Percentiles rank a stretch among this genome's conserved stretches.
phyloP scores from a whole-genome alignment of 805 yeast genomes.

The Nakazawaea ishiwadae region DNA sequence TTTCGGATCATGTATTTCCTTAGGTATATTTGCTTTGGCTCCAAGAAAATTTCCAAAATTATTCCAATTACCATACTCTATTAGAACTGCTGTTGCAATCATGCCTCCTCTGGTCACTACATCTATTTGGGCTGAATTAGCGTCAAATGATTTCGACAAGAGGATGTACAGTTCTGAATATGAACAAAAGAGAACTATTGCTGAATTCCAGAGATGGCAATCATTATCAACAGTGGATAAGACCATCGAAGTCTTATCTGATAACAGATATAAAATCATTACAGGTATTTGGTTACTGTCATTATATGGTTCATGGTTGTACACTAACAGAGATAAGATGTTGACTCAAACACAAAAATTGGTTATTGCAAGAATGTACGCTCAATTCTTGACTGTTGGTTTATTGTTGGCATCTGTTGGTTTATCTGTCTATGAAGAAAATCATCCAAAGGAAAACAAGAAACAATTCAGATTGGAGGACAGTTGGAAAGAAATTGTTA shows the following conservation, averaged over 20 bases:
- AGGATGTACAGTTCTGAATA: conserved; percentile 49
- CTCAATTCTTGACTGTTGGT: conserved; percentile 75
- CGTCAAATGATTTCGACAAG: conserved; percentile 63
- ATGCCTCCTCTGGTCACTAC: conserved; percentile 62
- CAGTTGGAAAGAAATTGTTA: conserved; percentile 45
- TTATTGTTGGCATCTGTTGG: conserved; percentile 67
- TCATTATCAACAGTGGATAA: conserved; percentile 44
- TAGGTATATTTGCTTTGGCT: conserved; percentile 47
- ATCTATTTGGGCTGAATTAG: conserved; percentile 65
- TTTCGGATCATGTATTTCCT: conserved; percentile 54
- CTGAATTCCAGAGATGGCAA: conserved; percentile 49
- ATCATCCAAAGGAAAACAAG: conserved; percentile 34
- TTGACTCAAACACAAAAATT: conserved; percentile 76
- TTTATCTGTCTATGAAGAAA: conserved; percentile 59
- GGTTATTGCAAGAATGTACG: conserved; percentile 88
- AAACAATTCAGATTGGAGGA: conserved; percentile 27
- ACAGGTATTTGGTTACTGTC: conserved; percentile 78
- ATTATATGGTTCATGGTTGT: conserved; percentile 72
- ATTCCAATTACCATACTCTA: conserved; percentile 46
- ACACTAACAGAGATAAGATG: conserved; percentile 67
- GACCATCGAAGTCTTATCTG: conserved; percentile 40
- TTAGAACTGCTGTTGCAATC: conserved; percentile 61
- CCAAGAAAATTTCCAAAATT: conserved; percentile 39
- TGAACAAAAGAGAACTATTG: conserved; percentile 34
- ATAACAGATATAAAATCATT: conserved; percentile 62